Conservation (phyloP, 768 basidiomycete species). For the Fomitopsis pulvina region DNA sequence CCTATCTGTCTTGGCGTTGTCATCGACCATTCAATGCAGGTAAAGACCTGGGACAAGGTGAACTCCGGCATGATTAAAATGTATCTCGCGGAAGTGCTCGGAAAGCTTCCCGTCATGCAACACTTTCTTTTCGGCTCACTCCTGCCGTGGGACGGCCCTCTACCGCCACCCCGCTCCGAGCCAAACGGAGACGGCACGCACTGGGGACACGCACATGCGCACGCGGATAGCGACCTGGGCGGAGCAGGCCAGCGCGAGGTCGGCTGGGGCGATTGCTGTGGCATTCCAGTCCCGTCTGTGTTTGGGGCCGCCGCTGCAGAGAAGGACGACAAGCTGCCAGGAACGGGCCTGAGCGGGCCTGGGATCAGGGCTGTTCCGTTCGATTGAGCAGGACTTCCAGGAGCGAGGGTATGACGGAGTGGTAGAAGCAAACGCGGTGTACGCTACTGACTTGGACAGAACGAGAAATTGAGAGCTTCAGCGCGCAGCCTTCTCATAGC, state of each 20-base stretch:
- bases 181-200: conserved; percentile 32
- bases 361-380: conserved; percentile 77
- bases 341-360: conserved; percentile 43
- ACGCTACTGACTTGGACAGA: neutral
- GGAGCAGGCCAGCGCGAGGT: conserved; percentile 44
- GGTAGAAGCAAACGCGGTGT: neutral
- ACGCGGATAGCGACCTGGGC: conserved; percentile 30
- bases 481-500: too few relatives aligned
- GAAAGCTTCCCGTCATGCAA: conserved; percentile 92
- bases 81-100: conserved; percentile 93
- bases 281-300: conserved; percentile 77
- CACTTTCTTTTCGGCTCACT: conserved; percentile 93
- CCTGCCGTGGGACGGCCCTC: conserved; percentile 59
- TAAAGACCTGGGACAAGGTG: conserved; percentile 95
- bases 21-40: conserved; percentile 26
- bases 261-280: conserved; percentile 90
- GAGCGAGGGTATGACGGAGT: neutral
- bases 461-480: too few relatives aligned
- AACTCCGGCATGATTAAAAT: conserved; percentile 97
- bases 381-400: conserved; percentile 35
- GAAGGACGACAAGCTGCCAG: conserved; percentile 30
- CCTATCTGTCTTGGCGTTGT: neutral
- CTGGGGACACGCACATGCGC: conserved; percentile 41
- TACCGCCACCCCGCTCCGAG: conserved; percentile 27
- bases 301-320: conserved; percentile 70